A percentile compares a stretch with the other conserved stretches of the same genome.
These are phyloP conservation scores for Wickerhamiella kurtzmanii DNA, from an alignment of 805 yeast genomes.

Conservation along the genomic window DNA sequence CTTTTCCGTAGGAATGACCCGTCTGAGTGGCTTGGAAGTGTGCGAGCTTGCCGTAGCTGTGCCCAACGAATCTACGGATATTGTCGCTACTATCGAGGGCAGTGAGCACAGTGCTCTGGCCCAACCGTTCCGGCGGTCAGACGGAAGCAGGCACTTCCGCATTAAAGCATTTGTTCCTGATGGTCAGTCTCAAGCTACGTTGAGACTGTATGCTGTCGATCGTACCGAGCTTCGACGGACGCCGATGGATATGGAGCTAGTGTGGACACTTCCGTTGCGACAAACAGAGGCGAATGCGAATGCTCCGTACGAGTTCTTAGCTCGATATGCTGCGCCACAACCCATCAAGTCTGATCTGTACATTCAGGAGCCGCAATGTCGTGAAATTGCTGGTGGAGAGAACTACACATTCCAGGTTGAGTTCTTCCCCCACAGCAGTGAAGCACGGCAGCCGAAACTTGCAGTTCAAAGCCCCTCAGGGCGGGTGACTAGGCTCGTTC, in stretches of 20 bases:
- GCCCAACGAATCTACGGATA: slow-evolving; percentile 52
- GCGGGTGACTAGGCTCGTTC: slow-evolving; percentile 45
- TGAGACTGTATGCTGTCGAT: slow-evolving; percentile 45
- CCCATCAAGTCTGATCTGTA: slow-evolving; percentile 63
- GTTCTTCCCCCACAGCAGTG: slow-evolving; percentile 39
- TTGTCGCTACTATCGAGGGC: slow-evolving; percentile 37
- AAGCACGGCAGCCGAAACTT: slow-evolving; percentile 35
- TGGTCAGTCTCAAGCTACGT: slow-evolving; percentile 50
- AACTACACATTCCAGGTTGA: slow-evolving; percentile 46
- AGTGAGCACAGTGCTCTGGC: slow-evolving; percentile 43
- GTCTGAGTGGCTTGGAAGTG: slow-evolving; percentile 60
- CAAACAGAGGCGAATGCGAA: slow-evolving; percentile 46
- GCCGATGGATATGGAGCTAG: slow-evolving; percentile 41
- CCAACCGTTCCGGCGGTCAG: slow-evolving; percentile 59
- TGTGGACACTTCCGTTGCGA: slow-evolving; percentile 59
- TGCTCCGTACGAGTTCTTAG: slow-evolving; percentile 53
- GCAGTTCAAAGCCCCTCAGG: slow-evolving; percentile 82
- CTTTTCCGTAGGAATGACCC: slow-evolving; percentile 65
- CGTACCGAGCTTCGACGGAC: slow-evolving; percentile 7
- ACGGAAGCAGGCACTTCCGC: slow-evolving; percentile 50
- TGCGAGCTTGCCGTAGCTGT: slow-evolving; percentile 64
- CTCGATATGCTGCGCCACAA: slow-evolving; percentile 57
- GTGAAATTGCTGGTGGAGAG: slow-evolving; percentile 40
- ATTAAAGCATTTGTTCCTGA: slow-evolving; percentile 73
- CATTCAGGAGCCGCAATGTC: slow-evolving; percentile 72